Conservation (phyloP, 345 rosid species). For the Eutrema japonicum region DNA sequence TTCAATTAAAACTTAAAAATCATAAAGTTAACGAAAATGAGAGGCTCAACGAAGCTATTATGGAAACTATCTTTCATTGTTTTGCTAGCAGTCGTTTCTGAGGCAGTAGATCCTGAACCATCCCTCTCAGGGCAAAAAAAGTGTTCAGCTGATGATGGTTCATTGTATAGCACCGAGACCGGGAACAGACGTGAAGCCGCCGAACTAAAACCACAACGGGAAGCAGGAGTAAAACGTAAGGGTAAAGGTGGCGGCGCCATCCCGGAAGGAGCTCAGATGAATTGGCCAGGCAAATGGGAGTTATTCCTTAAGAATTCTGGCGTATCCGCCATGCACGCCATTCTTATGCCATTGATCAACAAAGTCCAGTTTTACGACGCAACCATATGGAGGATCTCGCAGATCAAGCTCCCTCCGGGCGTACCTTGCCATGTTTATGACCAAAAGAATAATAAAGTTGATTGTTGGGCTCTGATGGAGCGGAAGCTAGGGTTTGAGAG, state of each 20-base stretch:
- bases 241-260: not conserved
- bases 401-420: constrained; percentile 44
- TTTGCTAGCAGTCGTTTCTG: constrained; percentile 10
- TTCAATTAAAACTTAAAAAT: constrained; percentile 1
- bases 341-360: constrained; percentile 60
- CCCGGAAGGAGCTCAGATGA: constrained; percentile 13
- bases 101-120: constrained; percentile 1
- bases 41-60: constrained; percentile 27
- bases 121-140: not conserved
- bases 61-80: constrained; percentile 36
- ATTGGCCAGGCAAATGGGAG: constrained; percentile 64
- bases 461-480: no score
- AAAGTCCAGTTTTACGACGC: constrained; percentile 74
- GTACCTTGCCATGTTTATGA: constrained; percentile 51
- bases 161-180: not conserved
- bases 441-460: constrained; percentile 37
- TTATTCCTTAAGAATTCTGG: constrained; percentile 60
- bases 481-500: no score
- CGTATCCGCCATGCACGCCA: constrained; percentile 83
- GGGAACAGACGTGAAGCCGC: constrained; percentile 19
- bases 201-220: constrained; percentile 3
- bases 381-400: constrained; percentile 65
- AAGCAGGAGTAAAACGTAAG: not conserved
- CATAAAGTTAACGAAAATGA: constrained; percentile 22
- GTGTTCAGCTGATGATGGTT: not conserved